Percentiles rank a stretch among this genome's conserved stretches.
phyloP scores from a whole-genome alignment of 2,329 filamentous ascomycete genomes.

The Nemania bipapillata region DNA sequence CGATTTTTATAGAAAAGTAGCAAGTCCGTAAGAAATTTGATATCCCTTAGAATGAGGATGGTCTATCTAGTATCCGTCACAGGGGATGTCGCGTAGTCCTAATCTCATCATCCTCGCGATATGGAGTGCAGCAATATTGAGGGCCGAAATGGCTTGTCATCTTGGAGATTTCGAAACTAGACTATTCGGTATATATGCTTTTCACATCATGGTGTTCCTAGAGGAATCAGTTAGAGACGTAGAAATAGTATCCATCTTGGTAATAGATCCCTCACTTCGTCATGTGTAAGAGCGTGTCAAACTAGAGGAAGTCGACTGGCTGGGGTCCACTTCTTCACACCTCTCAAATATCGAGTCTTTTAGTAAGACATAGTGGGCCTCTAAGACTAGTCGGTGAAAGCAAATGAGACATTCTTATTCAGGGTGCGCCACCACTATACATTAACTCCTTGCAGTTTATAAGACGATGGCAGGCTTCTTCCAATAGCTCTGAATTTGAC shows the following conservation, averaged over 20 bases:
- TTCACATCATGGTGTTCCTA: neutral
- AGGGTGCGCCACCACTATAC: slow-evolving; percentile 39
- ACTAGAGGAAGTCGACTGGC: neutral
- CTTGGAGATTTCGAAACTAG: too few species aligned
- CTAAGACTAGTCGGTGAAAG: neutral
- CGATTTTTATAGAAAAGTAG: too few species aligned
- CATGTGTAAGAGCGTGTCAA: neutral
- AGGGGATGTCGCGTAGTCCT: too few species aligned
- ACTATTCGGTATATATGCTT: neutral
- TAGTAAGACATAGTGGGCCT: neutral
- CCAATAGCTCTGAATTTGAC: slow-evolving; percentile 73
- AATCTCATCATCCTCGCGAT: neutral
- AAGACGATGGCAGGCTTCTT: slow-evolving; percentile 78
- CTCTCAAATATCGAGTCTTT: slow-evolving; percentile 1
- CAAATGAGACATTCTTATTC: slow-evolving; percentile 27
- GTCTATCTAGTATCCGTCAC: neutral
- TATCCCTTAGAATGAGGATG: neutral
- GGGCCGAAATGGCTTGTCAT: neutral
- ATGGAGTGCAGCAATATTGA: neutral
- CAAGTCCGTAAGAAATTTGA: too few species aligned
- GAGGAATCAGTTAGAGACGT: neutral
- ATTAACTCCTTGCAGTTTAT: slow-evolving; percentile 72
- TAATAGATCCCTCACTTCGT: neutral
- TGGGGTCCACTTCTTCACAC: neutral
- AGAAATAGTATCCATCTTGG: neutral